Base-by-base conservation (phyloP, 164 flowering plant species). In the Nelumbo lutea region DNA sequence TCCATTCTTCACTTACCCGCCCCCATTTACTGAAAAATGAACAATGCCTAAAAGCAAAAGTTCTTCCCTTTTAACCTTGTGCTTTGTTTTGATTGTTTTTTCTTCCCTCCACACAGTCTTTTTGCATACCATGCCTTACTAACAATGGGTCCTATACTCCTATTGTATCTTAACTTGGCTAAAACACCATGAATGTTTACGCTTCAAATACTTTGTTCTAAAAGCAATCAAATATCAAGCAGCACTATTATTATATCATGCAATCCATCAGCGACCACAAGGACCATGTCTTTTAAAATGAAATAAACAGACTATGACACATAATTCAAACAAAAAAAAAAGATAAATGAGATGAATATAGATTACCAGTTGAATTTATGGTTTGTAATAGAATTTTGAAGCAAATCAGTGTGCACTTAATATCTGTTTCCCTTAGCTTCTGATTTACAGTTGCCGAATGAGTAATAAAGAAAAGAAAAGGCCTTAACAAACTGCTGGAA, bases 391-490 rank as follows among this genome's bases (percentile, higher is more conserved):
- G 78, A 78, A 85, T 74, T 46, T 66, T 73, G 71, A 95, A 89
- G 86, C 97, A 90, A n/a, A 42, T 76, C 67, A 73, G 69, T 75
- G 85, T 85, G 65, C 88, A 87, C 38, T 72, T 73, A 41, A 79
- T 62, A 55, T 84, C 87, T 70, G 68, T 74, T 13, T 67, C 44
- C 48, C 67, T 73, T 66, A 81, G 66, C 53, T 72, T 83, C 64
- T 59, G 75, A 68, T 65, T 72, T 65, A 80, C 78, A 62, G 65
- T 67, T 44, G 82, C 80, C 48, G 84, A 78, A 74, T 57, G 69
- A 43, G 79, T 73, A 53, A 75, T 67, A 77, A 88, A 90, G 84
- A 90, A 92, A 58, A 95, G 85, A 73, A 92, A 95, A 56, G 99
- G 97, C 66, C 99, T 86, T 73, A 95, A 75, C 15, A 95, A 51